Evolutionary conservation across 2,329 filamentous ascomycete species (phyloP), one percentile per base, ranked within the genome.

Genomic region (Sarocladium oryzae): DNA sequence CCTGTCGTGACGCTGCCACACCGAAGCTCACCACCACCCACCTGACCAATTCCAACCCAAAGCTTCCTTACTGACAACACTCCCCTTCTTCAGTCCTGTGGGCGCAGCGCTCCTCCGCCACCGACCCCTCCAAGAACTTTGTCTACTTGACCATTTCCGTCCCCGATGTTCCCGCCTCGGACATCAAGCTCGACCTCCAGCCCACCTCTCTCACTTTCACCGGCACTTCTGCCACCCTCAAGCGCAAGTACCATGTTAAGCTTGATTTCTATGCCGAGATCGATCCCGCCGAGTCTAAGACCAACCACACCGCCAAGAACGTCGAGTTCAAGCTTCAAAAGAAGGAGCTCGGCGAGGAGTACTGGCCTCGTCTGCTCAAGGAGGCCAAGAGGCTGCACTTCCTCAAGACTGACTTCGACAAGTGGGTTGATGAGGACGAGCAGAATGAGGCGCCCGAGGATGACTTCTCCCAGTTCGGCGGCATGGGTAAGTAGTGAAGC

Each of bases 371-470:
- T 57, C 80, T 99, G 64, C 79, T 96, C 68, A 96, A 96, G 84
- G 88, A 92, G 55, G 71, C 76, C 60, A 86, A 89, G 79, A 96
- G 89, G 78, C 75, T 88, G 51, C 93, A 97, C 75, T 99, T 90
- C 82, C 74, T 99, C 65, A 96, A 96, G 85, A 97, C 93, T 58
- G 87, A 99, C 75, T 99, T 99, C 63, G 91, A 96, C 77, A 96
- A 96, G 86, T 96, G 91, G 91, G 88, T 96, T 63, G 91, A 96
- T 61, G 89, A 96, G 82, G 91, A 99, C 67, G 93, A 99, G 81
- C 93, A 99, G 77, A 87, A 97, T 66, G 90, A 89, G 71, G 85
- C 81, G 54, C 76, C 82, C 46, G 89, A 95, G 58, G 90, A 95
- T 52, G 91, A 96, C 69, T 72, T 84, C 60, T 81, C 79, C 57